These are phyloP conservation scores for Pezicula neosporulosa DNA, from an alignment of 2,329 filamentous ascomycete species.

Conservation along the genomic window DNA sequence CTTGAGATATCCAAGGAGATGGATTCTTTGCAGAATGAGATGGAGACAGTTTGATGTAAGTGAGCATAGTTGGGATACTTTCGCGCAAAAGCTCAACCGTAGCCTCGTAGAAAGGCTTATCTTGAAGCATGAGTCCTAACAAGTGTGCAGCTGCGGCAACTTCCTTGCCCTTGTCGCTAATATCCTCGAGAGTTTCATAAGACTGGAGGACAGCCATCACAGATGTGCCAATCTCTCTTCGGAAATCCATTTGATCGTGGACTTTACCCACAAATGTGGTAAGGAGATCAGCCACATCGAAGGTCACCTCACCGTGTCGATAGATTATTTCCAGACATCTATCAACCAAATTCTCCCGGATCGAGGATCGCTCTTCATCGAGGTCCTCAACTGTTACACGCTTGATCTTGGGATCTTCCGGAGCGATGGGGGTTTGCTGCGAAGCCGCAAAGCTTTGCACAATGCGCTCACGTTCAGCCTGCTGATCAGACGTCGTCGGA, in stretches of 20 bases:
- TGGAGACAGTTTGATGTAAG: conserved; percentile 70
- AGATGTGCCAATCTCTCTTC: conserved; percentile 74
- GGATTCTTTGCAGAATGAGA: conserved; percentile 70
- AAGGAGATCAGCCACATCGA: conserved; percentile 87
- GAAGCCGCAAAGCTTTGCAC: neutral
- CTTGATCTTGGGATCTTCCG: conserved; percentile 3
- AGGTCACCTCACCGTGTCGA: conserved; percentile 81
- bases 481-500: neutral
- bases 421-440: neutral
- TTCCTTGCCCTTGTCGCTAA: conserved; percentile 49
- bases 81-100: conserved; percentile 73
- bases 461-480: neutral
- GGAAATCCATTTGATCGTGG: conserved; percentile 52
- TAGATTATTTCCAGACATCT: conserved; percentile 87
- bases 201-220: conserved; percentile 81
- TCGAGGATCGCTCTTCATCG: conserved; percentile 67
- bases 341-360: conserved; percentile 79
- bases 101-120: conserved; percentile 74
- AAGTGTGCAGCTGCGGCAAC: conserved; percentile 91
- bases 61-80: conserved; percentile 71
- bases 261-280: conserved; percentile 63
- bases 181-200: conserved; percentile 56
- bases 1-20: conserved; percentile 89
- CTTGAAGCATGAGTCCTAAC: conserved; percentile 81
- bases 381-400: conserved; percentile 71